These are phyloP conservation scores for Kwoniella shivajii DNA, from an alignment of 1,284 basidiomycete species.

Conservation along the genomic window DNA sequence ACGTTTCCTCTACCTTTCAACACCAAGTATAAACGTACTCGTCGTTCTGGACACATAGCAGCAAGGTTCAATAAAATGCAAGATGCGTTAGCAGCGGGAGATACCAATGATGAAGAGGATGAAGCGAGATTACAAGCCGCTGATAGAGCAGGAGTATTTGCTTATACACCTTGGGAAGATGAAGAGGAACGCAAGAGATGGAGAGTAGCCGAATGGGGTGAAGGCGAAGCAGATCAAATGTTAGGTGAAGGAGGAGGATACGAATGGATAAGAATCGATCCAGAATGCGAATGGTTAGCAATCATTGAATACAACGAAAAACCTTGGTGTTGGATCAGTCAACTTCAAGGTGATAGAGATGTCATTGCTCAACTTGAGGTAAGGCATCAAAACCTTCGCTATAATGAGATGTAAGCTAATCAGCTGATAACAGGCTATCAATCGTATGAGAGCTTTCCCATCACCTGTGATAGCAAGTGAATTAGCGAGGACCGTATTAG, in stretches of 20 bases:
- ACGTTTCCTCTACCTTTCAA: constrained; percentile 98
- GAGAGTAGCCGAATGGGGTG: constrained; percentile 97
- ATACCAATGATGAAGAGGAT: constrained; percentile 84
- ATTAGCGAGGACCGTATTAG: constrained; percentile 88
- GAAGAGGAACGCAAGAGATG: constrained; percentile 89
- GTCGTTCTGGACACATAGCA: constrained; percentile 69
- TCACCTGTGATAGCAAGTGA: constrained; percentile 87
- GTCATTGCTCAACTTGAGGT: constrained; percentile 98
- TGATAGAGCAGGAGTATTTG: constrained; percentile 77
- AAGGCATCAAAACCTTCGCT: constrained; percentile 30
- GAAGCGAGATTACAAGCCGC: constrained; percentile 79
- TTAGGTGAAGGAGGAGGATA: constrained; percentile 79
- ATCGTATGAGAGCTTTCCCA: constrained; percentile 77
- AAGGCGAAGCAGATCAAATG: constrained; percentile 92
- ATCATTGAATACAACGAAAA: constrained; percentile 90
- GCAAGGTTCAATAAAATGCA: constrained; percentile 78
- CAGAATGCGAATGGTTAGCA: constrained; percentile 98
- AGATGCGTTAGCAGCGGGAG: constrained; percentile 87
- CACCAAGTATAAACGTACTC: constrained; percentile 98
- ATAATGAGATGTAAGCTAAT: neutral
- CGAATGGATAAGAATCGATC: constrained; percentile 99
- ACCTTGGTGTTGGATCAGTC: constrained; percentile 98
- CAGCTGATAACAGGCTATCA: constrained; percentile 67
- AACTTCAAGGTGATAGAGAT: constrained; percentile 92
- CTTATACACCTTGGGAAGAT: constrained; percentile 88